Evolutionary conservation across 2,329 filamentous ascomycete species (phyloP).

Genomic region (Cladophialophora psammophila): DNA sequence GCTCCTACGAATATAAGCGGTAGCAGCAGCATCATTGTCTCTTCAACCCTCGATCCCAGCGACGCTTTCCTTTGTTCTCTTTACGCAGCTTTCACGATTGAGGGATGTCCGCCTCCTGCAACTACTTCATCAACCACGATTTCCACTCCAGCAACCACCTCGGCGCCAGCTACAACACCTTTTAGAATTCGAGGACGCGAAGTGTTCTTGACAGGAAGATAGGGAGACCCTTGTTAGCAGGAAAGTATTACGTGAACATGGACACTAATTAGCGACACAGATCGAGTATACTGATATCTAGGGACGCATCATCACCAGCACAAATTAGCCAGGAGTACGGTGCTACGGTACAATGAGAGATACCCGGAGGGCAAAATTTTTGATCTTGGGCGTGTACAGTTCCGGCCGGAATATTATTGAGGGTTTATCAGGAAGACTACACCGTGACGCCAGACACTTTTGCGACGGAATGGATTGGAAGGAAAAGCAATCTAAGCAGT

Average conservation of each 20-base stretch:
- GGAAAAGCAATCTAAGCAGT: background rate
- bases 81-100: constrained; percentile 13
- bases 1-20: constrained; percentile 1
- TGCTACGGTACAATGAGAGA: constrained; percentile 4
- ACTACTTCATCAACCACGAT: constrained; percentile 6
- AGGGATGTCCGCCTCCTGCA: constrained; percentile 18
- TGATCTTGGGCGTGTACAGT: background rate
- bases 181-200: constrained; percentile 34
- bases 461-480: background rate
- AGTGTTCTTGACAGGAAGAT: constrained; percentile 25
- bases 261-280: constrained; percentile 16
- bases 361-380: constrained; percentile 4
- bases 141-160: constrained; percentile 1
- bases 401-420: background rate
- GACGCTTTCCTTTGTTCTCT: constrained; percentile 20
- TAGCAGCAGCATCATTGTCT: constrained; percentile 2
- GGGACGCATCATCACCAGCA: constrained; percentile 2
- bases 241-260: constrained; percentile 15
- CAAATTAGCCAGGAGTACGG: background rate
- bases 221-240: constrained; percentile 8
- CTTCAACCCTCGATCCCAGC: constrained; percentile 12
- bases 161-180: constrained; percentile 24
- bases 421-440: background rate
- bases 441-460: background rate
- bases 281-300: constrained; percentile 21